A percentile compares a stretch with the other conserved stretches of the same genome.
These are phyloP conservation scores for Cytidiella melzeri DNA, from an alignment of 768 basidiomycete species.

Conservation along the genomic window DNA sequence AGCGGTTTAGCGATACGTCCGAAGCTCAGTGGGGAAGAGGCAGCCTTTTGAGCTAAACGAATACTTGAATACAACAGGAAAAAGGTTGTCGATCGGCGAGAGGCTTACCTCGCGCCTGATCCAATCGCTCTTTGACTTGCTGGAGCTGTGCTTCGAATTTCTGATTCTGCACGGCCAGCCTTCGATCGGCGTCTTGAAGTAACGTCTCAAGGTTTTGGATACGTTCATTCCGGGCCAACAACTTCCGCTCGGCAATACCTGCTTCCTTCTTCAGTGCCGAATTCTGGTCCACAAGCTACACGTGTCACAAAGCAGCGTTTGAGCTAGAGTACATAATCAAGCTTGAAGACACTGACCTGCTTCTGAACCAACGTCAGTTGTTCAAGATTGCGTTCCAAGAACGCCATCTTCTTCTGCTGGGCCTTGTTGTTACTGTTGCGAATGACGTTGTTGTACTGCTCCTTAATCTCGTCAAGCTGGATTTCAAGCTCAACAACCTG, in stretches of 20 bases:
- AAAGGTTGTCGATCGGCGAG: not conserved
- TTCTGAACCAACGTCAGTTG: slow-evolving; percentile 95
- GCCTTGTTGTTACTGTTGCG: slow-evolving; percentile 98
- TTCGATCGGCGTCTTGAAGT: slow-evolving; percentile 89
- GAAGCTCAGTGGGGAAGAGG: slow-evolving; percentile 71
- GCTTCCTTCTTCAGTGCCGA: slow-evolving; percentile 96
- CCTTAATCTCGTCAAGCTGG: slow-evolving; percentile 95
- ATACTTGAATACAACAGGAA: slow-evolving; percentile 9
- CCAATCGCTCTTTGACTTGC: slow-evolving; percentile 84
- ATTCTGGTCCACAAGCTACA: slow-evolving; percentile 96
- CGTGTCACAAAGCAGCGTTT: slow-evolving; percentile 15
- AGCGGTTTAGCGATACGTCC: slow-evolving; percentile 97
- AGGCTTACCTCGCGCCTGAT: slow-evolving; percentile 84
- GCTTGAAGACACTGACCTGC: slow-evolving; percentile 52
- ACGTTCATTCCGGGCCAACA: slow-evolving; percentile 93
- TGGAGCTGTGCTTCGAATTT: slow-evolving; percentile 94
- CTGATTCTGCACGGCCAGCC: slow-evolving; percentile 88
- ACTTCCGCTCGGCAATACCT: slow-evolving; percentile 92
- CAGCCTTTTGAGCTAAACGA: slow-evolving; percentile 66
- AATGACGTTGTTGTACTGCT: slow-evolving; percentile 98
- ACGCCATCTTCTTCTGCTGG: slow-evolving; percentile 99
- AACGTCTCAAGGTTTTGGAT: slow-evolving; percentile 94
- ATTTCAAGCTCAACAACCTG: slow-evolving; percentile 99
- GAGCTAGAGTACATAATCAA: not conserved
- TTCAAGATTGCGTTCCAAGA: slow-evolving; percentile 94